Percentiles rank a stretch among this genome's conserved stretches.
Conservation (phyloP, 2,329 filamentous ascomycete species). For the Fusarium sp. region DNA sequence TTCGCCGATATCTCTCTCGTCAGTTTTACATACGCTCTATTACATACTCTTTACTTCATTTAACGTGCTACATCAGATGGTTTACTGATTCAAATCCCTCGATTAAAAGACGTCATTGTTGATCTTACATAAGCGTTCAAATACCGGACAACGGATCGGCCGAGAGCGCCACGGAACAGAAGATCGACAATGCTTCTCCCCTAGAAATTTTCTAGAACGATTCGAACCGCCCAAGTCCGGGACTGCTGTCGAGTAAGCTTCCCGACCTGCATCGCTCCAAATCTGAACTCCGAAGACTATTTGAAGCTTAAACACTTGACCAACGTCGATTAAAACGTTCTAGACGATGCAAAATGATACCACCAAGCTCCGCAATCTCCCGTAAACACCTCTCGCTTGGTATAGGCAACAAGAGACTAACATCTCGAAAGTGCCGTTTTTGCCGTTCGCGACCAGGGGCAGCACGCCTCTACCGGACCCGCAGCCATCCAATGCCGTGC, state of each 20-base stretch:
- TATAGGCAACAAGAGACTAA: background rate
- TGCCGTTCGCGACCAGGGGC: background rate
- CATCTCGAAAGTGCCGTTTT: background rate
- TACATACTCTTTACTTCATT: background rate
- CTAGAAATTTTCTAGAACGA: conserved; percentile 15
- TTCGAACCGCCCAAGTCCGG: background rate
- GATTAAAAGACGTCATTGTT: background rate
- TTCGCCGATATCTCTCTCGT: conserved; percentile 6
- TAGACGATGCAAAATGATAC: background rate
- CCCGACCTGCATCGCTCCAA: background rate
- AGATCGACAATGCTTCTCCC: background rate
- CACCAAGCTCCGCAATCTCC: background rate
- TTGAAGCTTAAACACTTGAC: background rate
- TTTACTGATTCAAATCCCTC: background rate
- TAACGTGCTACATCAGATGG: background rate
- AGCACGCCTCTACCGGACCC: background rate
- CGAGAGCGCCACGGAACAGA: background rate
- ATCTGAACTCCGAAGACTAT: background rate
- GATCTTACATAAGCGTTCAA: background rate
- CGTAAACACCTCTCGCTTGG: background rate
- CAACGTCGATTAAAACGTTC: background rate
- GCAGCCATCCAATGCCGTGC: background rate
- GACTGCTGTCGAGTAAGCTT: background rate
- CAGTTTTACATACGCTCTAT: background rate
- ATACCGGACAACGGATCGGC: background rate